Base-by-base conservation (phyloP, 768 basidiomycete genomes). In the Podaxis pistillaris region DNA sequence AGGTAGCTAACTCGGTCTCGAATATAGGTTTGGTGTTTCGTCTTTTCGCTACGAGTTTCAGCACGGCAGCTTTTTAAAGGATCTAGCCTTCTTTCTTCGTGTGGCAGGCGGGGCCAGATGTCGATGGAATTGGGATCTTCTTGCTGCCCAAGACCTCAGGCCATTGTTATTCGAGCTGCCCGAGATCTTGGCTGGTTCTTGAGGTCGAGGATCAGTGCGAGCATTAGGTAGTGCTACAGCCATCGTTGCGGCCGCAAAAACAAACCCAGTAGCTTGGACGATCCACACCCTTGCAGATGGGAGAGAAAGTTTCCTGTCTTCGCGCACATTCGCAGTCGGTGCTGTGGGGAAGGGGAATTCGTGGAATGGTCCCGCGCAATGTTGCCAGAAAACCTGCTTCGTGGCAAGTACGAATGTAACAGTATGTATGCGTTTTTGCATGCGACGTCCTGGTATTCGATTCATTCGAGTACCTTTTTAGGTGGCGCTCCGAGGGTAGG, bases 231-330 rank as follows among this genome's bases (percentile, higher is more conserved):
- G 33, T 33, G 33, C 8, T 33, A 9, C 33, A 33, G 52, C 22
- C 13, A 22, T 28, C 28, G 19, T 12, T 13, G 64, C 54, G 7
- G 61, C n/a, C 28, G 71, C 62, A 30, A 73, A 73, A 9, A 74
- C 69, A 13, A 78, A 74, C 70, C 94, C 93, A 33, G 75, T 78
- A 8, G 92, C 93, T 30, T 81, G 81, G 12, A 94, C 86, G 12
- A 82, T 82, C 72, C 93, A 94, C 6, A 92, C 85, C 0, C 93
- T 92, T 58, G 88, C 90, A 2, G 78, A 69, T 91, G 64, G 93
- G 90, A 87, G 52, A 91, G 80, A 69, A 89, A 90, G 71, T 96
- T 33, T 94, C 26, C 82, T 81, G 26, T 83, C 81, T 63, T 88
- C 88, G 56, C 90, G 85, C 7, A 80, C 84, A 44, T 86, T 85